A percentile compares a stretch with the other conserved stretches of the same genome.
phyloP scores from a whole-genome alignment of 1,139 yeast genomes.

The Chernovozyma aurita region DNA sequence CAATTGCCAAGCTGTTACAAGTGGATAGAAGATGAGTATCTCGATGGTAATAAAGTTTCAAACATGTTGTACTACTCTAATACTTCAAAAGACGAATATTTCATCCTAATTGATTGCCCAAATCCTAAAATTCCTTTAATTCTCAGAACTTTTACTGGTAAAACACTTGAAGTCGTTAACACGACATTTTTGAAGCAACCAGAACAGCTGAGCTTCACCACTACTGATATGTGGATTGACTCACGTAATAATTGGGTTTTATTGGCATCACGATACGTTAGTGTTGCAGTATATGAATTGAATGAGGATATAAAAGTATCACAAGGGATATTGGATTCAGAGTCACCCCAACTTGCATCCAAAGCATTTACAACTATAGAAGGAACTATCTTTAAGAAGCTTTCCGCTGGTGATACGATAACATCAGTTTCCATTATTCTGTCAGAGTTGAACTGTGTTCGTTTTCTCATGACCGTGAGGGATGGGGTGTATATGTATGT shows the following conservation, averaged over 20 bases:
- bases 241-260: slow-evolving; percentile 37
- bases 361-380: too few relatives aligned
- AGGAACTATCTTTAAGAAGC: slow-evolving; percentile 41
- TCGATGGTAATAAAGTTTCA: slow-evolving; percentile 42
- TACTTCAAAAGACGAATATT: slow-evolving; percentile 17
- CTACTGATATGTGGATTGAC: slow-evolving; percentile 53
- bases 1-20: slow-evolving; percentile 10
- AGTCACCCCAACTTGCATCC: not conserved
- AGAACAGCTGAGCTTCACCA: slow-evolving; percentile 48
- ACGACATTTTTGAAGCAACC: slow-evolving; percentile 25
- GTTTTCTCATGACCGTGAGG: slow-evolving; percentile 48
- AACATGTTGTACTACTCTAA: slow-evolving; percentile 41
- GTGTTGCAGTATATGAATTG: slow-evolving; percentile 47
- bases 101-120: slow-evolving; percentile 59
- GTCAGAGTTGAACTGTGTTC: slow-evolving; percentile 11
- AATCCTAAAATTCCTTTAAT: slow-evolving; percentile 56
- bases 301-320: not conserved
- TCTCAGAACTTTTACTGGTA: slow-evolving; percentile 34
- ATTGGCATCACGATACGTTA: slow-evolving; percentile 71
- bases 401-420: slow-evolving; percentile 71
- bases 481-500: slow-evolving; percentile 57
- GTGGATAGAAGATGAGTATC: slow-evolving; percentile 20
- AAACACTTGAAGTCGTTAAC: slow-evolving; percentile 12
- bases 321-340: not conserved
- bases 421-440: slow-evolving; percentile 48